Conservation (phyloP, 768 basidiomycete species). For the Termitomyces sp. region DNA sequence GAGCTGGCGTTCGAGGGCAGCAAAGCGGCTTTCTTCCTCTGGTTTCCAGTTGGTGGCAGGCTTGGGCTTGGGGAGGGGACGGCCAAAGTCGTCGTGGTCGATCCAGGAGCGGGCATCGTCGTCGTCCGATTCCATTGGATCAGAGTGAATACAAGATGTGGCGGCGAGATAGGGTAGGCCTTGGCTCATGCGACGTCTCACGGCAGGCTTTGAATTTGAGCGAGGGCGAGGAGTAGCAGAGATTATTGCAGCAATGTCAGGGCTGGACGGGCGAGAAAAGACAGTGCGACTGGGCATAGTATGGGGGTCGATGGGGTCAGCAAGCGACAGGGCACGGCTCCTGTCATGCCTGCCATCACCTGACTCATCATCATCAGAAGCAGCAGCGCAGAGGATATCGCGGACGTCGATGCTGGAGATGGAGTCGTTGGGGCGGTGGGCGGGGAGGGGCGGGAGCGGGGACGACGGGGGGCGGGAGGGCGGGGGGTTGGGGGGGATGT, state of each 20-base stretch:
- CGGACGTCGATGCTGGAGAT: slow-evolving; percentile 36
- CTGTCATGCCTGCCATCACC: neutral
- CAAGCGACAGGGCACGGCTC: neutral
- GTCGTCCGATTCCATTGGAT: slow-evolving; percentile 9
- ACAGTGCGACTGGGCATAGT: slow-evolving; percentile 40
- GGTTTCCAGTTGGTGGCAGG: neutral
- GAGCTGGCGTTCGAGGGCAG: slow-evolving; percentile 16
- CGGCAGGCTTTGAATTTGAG: neutral
- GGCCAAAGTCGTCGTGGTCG: slow-evolving; percentile 20
- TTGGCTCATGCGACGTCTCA: neutral
- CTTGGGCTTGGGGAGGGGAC: slow-evolving; percentile 1
- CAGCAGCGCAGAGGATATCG: slow-evolving; percentile 23
- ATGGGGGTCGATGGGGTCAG: too few species aligned
- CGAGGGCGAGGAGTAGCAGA: slow-evolving; percentile 21
- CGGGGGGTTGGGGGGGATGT: slow-evolving; percentile 47
- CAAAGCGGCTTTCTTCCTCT: slow-evolving; percentile 20
- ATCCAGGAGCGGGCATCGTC: slow-evolving; percentile 23
- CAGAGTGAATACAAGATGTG: neutral
- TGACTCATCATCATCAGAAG: slow-evolving; percentile 16
- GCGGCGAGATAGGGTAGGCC: neutral
- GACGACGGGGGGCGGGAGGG: slow-evolving; percentile 53
- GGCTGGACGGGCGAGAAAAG: slow-evolving; percentile 19
- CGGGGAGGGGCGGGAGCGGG: slow-evolving; percentile 67
- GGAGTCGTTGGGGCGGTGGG: slow-evolving; percentile 27
- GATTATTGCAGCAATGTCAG: slow-evolving; percentile 24